Evolutionary conservation across 192 early-diverging fungal genomes (phyloP).

Genomic region (Backusella macrospora): DNA sequence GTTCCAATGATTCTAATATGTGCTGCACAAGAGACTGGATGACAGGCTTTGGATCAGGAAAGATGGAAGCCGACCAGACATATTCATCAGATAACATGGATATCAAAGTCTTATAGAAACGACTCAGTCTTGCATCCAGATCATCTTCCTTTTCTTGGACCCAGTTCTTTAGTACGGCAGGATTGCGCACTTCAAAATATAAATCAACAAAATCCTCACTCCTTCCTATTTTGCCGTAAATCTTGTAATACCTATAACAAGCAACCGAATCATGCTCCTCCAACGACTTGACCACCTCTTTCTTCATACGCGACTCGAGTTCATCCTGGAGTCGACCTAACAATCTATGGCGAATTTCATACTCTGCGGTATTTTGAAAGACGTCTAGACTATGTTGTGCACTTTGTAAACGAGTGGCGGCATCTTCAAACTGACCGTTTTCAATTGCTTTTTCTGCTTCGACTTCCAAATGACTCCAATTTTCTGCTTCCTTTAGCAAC

Average conservation of each 20-base stretch:
- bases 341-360: constrained; percentile 60
- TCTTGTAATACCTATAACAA: constrained; percentile 52
- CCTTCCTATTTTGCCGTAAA: constrained; percentile 63
- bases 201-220: constrained; percentile 58
- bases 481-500: constrained; percentile 74
- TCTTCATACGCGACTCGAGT: constrained; percentile 57
- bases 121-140: constrained; percentile 17
- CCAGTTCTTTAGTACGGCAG: constrained; percentile 55
- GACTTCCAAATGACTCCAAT: constrained; percentile 73
- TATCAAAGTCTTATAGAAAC: constrained; percentile 1
- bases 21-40: constrained; percentile 53
- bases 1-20: constrained; percentile 55
- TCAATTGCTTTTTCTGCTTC: constrained; percentile 70
- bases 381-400: constrained; percentile 66
- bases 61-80: constrained; percentile 59
- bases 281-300: constrained; percentile 55
- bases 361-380: constrained; percentile 70
- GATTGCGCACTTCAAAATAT: constrained; percentile 56
- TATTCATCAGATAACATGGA: constrained; percentile 54
- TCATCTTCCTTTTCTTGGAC: neutral
- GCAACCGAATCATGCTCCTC: constrained; percentile 58
- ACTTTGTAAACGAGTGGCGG: constrained; percentile 61
- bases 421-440: constrained; percentile 62
- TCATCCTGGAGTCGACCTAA: constrained; percentile 60
- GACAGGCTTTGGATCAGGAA: constrained; percentile 49